Conservation (phyloP, 805 yeast species). For the Sugiyamaella valdiviana region DNA sequence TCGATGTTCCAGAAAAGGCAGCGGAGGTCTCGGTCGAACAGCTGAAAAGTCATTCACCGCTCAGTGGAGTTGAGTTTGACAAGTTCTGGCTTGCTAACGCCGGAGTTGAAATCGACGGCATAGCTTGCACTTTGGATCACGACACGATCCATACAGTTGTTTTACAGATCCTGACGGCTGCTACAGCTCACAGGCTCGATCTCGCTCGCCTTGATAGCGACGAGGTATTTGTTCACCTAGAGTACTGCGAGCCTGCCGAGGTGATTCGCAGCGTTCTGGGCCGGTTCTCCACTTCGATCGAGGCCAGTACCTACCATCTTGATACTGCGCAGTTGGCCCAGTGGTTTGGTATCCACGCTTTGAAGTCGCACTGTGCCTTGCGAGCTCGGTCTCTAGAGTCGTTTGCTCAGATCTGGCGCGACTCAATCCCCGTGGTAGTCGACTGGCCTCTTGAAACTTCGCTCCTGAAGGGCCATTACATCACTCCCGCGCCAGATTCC, state of each 20-base stretch:
- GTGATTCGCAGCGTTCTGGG: slow-evolving; percentile 47
- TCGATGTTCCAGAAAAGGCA: not conserved
- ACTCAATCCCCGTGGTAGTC: slow-evolving; percentile 33
- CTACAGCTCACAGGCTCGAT: slow-evolving; percentile 10
- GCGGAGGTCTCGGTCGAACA: slow-evolving; percentile 5
- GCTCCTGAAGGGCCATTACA: slow-evolving; percentile 51
- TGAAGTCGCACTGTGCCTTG: slow-evolving; percentile 36
- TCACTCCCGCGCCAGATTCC: slow-evolving; percentile 39
- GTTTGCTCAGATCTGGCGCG: slow-evolving; percentile 28
- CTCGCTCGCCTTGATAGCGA: slow-evolving; percentile 14
- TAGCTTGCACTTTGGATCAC: slow-evolving; percentile 32
- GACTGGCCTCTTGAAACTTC: slow-evolving; percentile 56
- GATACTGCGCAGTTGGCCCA: slow-evolving; percentile 41
- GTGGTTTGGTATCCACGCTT: slow-evolving; percentile 60
- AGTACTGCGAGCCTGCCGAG: slow-evolving; percentile 35
- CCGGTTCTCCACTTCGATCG: slow-evolving; percentile 37
- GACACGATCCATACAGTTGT: slow-evolving; percentile 23
- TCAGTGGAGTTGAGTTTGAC: slow-evolving; percentile 50
- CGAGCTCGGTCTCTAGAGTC: slow-evolving; percentile 39
- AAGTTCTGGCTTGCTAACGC: slow-evolving; percentile 45
- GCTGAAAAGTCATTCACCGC: slow-evolving; percentile 37
- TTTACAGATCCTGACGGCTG: slow-evolving; percentile 24
- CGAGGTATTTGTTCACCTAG: slow-evolving; percentile 17
- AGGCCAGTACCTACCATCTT: slow-evolving; percentile 31
- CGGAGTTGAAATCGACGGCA: slow-evolving; percentile 51